These are phyloP conservation scores for Pistacia vera DNA, from an alignment of 345 rosid species.

Conservation along the genomic window DNA sequence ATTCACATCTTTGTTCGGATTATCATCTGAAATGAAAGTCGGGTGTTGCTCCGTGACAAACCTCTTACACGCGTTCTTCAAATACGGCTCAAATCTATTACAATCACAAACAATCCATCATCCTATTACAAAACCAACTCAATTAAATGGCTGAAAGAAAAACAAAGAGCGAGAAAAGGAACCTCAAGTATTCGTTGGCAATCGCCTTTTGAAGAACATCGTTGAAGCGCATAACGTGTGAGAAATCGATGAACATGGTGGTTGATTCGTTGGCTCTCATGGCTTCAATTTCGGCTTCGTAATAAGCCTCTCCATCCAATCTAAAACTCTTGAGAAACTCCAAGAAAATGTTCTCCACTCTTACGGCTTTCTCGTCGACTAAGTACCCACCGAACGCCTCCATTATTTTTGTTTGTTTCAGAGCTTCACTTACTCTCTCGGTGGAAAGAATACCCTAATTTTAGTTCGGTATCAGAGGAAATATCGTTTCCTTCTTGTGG, in stretches of 20 bases:
- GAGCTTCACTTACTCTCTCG: neutral
- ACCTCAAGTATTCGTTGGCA: constrained; percentile 85
- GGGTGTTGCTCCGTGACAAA: constrained; percentile 84
- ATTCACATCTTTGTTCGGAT: constrained; percentile 80
- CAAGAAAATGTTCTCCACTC: constrained; percentile 85
- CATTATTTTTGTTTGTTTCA: constrained; percentile 31
- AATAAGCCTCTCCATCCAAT: constrained; percentile 54
- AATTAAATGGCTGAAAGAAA: neutral
- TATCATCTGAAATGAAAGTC: constrained; percentile 67
- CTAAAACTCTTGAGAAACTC: constrained; percentile 85
- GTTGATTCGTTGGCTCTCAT: constrained; percentile 71
- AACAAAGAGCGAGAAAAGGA: neutral
- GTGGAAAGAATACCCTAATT: neutral
- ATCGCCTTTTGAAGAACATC: constrained; percentile 84
- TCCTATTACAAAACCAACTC: neutral
- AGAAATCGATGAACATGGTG: constrained; percentile 87
- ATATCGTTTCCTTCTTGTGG: neutral
- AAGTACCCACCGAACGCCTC: constrained; percentile 72
- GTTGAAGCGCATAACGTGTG: constrained; percentile 80
- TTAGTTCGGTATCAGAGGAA: neutral
- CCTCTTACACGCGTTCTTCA: constrained; percentile 90
- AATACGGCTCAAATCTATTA: constrained; percentile 72
- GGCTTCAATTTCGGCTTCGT: constrained; percentile 72
- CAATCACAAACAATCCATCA: neutral
- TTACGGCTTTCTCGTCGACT: constrained; percentile 78